Conservation (phyloP, 805 yeast species). For the Wickerhamia fluorescens region DNA sequence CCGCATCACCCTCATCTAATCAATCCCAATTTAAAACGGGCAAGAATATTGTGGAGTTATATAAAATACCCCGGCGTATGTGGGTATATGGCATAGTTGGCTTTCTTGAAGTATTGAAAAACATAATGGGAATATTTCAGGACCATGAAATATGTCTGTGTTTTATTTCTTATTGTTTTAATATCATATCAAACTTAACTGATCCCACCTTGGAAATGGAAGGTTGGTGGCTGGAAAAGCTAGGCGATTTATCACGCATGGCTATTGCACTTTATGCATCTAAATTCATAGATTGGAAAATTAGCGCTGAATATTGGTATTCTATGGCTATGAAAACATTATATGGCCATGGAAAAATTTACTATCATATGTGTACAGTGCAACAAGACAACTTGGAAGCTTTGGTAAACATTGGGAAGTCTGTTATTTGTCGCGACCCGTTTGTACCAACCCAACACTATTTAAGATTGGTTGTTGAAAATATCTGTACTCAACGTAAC, state of each 20-base stretch:
- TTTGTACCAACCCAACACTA: conserved; percentile 80
- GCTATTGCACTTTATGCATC: conserved; percentile 80
- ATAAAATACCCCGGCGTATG: conserved; percentile 70
- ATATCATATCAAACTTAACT: conserved; percentile 46
- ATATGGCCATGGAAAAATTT: conserved; percentile 79
- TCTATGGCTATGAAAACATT: conserved; percentile 62
- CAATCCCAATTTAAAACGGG: conserved; percentile 58
- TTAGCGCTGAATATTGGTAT: conserved; percentile 81
- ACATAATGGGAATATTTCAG: conserved; percentile 62
- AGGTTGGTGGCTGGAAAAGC: conserved; percentile 77
- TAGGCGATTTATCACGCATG: conserved; percentile 83
- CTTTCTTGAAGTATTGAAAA: conserved; percentile 68
- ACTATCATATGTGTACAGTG: conserved; percentile 83
- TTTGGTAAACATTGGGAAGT: conserved; percentile 69
- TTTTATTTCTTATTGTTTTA: conserved; percentile 66
- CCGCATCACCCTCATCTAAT: conserved; percentile 31
- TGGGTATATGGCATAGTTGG: conserved; percentile 88
- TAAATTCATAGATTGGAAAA: conserved; percentile 78
- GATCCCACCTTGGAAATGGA: conserved; percentile 52
- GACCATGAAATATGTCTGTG: conserved; percentile 77
- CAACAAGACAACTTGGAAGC: conserved; percentile 74
- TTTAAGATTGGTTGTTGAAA: conserved; percentile 69
- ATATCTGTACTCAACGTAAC: conserved; percentile 60
- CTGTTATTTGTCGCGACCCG: conserved; percentile 74
- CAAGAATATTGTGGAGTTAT: conserved; percentile 66